Evolutionary conservation across 805 yeast genomes (phyloP).

Genomic region (Ogataea trehalophila): DNA sequence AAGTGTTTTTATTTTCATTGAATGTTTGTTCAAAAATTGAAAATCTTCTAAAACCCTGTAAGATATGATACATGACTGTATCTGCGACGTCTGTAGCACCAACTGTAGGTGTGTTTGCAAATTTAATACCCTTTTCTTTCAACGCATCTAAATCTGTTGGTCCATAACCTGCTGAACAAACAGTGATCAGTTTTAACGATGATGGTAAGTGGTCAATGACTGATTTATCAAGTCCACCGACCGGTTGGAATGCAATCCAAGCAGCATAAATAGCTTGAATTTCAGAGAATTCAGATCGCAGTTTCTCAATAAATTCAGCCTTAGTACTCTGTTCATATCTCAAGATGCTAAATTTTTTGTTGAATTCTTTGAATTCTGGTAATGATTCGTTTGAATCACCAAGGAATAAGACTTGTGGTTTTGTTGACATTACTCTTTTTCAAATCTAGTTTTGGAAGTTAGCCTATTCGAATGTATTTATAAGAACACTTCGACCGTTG

Average conservation of each 20-base stretch:
- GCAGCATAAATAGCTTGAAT: slow-evolving; percentile 48
- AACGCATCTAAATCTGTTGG: slow-evolving; percentile 37
- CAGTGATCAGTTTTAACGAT: slow-evolving; percentile 41
- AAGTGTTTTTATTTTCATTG: slow-evolving; percentile 37
- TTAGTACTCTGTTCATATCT: slow-evolving; percentile 37
- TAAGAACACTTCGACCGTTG: too few relatives aligned
- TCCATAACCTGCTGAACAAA: slow-evolving; percentile 53
- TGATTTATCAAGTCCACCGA: slow-evolving; percentile 43
- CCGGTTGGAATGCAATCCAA: slow-evolving; percentile 41
- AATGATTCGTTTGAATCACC: slow-evolving; percentile 45
- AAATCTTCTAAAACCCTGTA: slow-evolving; percentile 58
- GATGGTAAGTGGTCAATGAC: slow-evolving; percentile 38
- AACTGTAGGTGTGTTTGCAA: slow-evolving; percentile 58
- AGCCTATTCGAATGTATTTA: too few relatives aligned
- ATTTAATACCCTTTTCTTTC: slow-evolving; percentile 35
- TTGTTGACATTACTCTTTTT: neutral
- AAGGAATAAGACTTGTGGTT: slow-evolving; percentile 39
- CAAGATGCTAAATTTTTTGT: slow-evolving; percentile 35
- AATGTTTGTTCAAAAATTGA: slow-evolving; percentile 41
- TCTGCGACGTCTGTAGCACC: slow-evolving; percentile 73
- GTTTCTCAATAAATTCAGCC: slow-evolving; percentile 36
- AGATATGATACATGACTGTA: slow-evolving; percentile 52
- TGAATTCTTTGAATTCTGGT: slow-evolving; percentile 42
- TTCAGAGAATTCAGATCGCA: slow-evolving; percentile 32
- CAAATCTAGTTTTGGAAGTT: neutral